Conservation (phyloP, 805 yeast genomes). For the Candida anglica region DNA sequence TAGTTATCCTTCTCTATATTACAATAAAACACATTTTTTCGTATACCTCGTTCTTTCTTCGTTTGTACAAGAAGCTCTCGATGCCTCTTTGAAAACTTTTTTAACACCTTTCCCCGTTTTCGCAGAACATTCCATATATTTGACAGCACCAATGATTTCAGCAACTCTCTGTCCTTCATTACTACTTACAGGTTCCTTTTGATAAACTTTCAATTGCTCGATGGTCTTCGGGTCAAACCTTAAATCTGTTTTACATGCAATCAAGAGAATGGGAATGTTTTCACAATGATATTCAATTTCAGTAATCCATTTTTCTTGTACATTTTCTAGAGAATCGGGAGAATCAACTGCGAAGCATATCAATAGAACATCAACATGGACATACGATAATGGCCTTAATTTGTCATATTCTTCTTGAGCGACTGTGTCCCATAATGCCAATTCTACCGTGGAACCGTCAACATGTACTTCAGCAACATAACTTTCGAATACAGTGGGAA, state of each 20-base stretch:
- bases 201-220: constrained; percentile 68
- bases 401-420: constrained; percentile 98
- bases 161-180: constrained; percentile 87
- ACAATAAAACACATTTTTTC: constrained; percentile 72
- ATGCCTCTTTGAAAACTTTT: constrained; percentile 90
- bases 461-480: constrained; percentile 91
- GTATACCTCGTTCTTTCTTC: constrained; percentile 56
- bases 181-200: constrained; percentile 75
- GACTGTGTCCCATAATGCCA: constrained; percentile 97
- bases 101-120: constrained; percentile 87
- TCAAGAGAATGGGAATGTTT: constrained; percentile 87
- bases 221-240: constrained; percentile 78
- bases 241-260: constrained; percentile 88
- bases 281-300: constrained; percentile 93
- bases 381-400: constrained; percentile 85
- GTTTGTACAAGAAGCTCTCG: constrained; percentile 80
- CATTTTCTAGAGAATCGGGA: constrained; percentile 90
- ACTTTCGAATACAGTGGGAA: constrained; percentile 95
- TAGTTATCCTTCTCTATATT: no score
- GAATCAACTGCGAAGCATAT: constrained; percentile 89
- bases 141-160: constrained; percentile 81
- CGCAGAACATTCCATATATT: constrained; percentile 90
- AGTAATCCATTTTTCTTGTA: constrained; percentile 93
- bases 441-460: constrained; percentile 63
- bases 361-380: constrained; percentile 86